Conservation (phyloP, 345 rosid genomes). For the Arabidopsis suecica region DNA sequence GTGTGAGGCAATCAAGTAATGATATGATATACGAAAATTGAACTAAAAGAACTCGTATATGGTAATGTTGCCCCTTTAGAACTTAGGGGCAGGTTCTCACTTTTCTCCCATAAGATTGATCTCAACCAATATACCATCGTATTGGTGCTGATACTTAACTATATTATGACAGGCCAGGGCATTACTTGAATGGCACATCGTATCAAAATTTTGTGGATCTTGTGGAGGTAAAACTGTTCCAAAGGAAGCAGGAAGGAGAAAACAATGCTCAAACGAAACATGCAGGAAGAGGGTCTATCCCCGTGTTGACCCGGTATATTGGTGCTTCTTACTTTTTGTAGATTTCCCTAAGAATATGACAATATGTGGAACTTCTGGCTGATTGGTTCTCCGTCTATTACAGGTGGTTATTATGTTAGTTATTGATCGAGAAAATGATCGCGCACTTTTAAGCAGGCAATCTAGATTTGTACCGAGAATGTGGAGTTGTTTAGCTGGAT, state of each 20-base stretch:
- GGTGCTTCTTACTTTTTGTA: neutral
- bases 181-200: constrained; percentile 79
- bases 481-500: constrained; percentile 99
- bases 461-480: constrained; percentile 89
- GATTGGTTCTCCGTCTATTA: constrained; percentile 18
- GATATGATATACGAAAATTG: neutral
- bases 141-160: neutral
- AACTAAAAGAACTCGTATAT: no score
- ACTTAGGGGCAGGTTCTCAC: neutral
- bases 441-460: constrained; percentile 80
- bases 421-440: constrained; percentile 82
- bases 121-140: neutral
- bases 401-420: constrained; percentile 98
- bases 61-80: no score
- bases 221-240: constrained; percentile 77
- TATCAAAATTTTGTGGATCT: constrained; percentile 74
- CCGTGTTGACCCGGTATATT: constrained; percentile 83
- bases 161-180: constrained; percentile 70
- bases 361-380: neutral
- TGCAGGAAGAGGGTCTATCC: constrained; percentile 84
- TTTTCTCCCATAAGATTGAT: neutral
- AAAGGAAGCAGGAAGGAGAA: constrained; percentile 83
- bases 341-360: constrained; percentile 45
- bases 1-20: neutral
- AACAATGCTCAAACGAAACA: constrained; percentile 64